phyloP scores from a whole-genome alignment of 441 rosid species.

The Arabidopsis hybrid region DNA sequence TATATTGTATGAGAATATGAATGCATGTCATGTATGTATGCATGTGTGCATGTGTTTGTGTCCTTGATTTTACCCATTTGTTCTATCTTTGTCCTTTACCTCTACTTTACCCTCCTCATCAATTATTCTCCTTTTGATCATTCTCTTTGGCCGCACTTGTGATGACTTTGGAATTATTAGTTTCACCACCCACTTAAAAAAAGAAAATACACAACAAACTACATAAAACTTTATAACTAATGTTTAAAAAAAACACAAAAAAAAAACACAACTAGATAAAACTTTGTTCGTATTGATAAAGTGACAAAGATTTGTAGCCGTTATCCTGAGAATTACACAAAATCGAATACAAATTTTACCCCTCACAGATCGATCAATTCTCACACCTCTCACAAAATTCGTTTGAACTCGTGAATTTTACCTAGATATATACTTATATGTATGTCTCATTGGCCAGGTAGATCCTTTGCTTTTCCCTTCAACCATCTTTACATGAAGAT shows the following conservation, averaged over 20 bases:
- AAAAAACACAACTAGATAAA: neutral
- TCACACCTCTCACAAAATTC: neutral
- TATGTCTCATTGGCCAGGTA: neutral
- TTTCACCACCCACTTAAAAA: constrained; percentile 7
- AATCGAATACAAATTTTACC: neutral
- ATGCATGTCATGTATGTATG: constrained; percentile 21
- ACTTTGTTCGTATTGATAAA: neutral
- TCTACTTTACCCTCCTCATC: constrained; percentile 11
- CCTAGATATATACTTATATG: neutral
- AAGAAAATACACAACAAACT: neutral
- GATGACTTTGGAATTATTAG: constrained; percentile 10
- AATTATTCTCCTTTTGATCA: constrained; percentile 19
- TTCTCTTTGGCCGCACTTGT: constrained; percentile 24
- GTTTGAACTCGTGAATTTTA: neutral
- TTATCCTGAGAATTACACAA: neutral
- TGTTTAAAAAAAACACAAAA: too few species aligned
- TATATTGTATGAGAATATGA: constrained; percentile 23
- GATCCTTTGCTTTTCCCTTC: neutral
- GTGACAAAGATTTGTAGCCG: neutral
- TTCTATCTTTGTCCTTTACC: constrained; percentile 23
- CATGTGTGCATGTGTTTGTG: constrained; percentile 36
- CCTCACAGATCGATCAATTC: neutral
- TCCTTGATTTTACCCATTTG: constrained; percentile 37
- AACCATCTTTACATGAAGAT: neutral
- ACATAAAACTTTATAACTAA: neutral